Percentiles rank a stretch among this genome's conserved stretches.
These are phyloP conservation scores for Penicilliopsis zonata DNA, from an alignment of 495 filamentous ascomycete species.

Conservation along the genomic window DNA sequence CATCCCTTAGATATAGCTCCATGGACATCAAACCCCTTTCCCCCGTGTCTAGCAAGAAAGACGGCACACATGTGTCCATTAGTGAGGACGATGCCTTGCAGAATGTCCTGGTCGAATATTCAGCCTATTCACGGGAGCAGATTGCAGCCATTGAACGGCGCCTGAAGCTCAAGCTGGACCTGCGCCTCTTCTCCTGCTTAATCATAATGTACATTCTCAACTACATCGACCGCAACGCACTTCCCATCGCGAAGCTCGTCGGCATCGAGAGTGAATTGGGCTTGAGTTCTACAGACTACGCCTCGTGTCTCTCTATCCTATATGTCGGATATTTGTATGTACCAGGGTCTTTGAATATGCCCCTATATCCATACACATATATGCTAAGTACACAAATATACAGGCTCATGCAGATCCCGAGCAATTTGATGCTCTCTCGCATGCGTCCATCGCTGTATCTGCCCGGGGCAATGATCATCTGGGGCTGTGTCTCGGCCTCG, in stretches of 20 bases:
- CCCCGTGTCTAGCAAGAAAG: too few relatives aligned
- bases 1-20: too few relatives aligned
- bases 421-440: conserved; percentile 34
- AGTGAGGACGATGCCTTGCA: too few relatives aligned
- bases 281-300: conserved; percentile 30
- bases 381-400: too few relatives aligned
- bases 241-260: conserved; percentile 15
- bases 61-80: too few relatives aligned
- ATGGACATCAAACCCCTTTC: too few relatives aligned
- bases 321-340: conserved; percentile 38
- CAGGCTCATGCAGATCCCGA: too few relatives aligned
- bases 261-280: conserved; percentile 28
- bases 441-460: conserved; percentile 53
- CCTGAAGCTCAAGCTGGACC: conserved; percentile 52
- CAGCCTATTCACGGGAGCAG: too few relatives aligned
- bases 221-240: conserved; percentile 59
- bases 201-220: conserved; percentile 72
- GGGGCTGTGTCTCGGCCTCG: conserved; percentile 59
- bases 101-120: too few relatives aligned
- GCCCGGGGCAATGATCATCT: conserved; percentile 51
- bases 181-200: conserved; percentile 47
- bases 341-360: too few relatives aligned
- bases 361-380: too few relatives aligned
- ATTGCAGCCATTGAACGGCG: too few relatives aligned
- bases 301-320: conserved; percentile 41